These are phyloP conservation scores for Fusarium sp. DNA, from an alignment of 2,329 filamentous ascomycete genomes.

Conservation along the genomic window DNA sequence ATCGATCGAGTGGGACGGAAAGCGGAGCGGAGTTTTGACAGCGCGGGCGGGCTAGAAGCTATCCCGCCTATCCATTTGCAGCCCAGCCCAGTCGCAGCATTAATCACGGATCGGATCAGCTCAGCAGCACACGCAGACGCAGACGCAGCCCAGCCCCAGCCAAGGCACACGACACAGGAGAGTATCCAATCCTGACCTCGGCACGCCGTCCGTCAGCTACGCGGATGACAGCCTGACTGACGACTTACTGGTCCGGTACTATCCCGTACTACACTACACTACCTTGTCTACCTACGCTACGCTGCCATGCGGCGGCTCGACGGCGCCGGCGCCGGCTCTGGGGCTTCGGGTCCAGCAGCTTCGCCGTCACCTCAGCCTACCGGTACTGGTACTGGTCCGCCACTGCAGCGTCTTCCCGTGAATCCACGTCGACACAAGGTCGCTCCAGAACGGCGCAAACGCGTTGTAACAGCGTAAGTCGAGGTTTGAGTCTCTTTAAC, in stretches of 20 bases:
- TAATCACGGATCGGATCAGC: neutral
- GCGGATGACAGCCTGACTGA: neutral
- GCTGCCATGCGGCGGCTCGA: conserved; percentile 28
- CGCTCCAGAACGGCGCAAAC: conserved; percentile 56
- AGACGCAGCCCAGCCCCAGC: neutral
- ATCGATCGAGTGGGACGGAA: conserved; percentile 18
- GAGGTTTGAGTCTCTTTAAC: conserved; percentile 8
- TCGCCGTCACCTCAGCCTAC: conserved; percentile 33
- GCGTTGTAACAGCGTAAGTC: conserved; percentile 59
- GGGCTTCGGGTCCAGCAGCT: conserved; percentile 6
- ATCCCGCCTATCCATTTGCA: neutral
- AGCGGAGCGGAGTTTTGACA: conserved; percentile 12
- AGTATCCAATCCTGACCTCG: conserved; percentile 21
- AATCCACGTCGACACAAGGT: conserved; percentile 60
- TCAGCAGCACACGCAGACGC: neutral
- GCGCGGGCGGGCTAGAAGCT: neutral
- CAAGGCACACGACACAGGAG: conserved; percentile 17
- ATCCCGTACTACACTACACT: neutral
- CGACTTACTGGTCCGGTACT: neutral
- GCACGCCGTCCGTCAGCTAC: conserved; percentile 2
- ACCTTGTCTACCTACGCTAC: neutral
- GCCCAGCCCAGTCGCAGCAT: neutral
- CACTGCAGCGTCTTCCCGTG: conserved; percentile 55
- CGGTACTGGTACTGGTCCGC: conserved; percentile 16
- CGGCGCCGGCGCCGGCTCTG: conserved; percentile 14